Evolutionary conservation across 192 early-diverging fungal species (phyloP).

Genomic region (Spizellomyces punctatus): DNA sequence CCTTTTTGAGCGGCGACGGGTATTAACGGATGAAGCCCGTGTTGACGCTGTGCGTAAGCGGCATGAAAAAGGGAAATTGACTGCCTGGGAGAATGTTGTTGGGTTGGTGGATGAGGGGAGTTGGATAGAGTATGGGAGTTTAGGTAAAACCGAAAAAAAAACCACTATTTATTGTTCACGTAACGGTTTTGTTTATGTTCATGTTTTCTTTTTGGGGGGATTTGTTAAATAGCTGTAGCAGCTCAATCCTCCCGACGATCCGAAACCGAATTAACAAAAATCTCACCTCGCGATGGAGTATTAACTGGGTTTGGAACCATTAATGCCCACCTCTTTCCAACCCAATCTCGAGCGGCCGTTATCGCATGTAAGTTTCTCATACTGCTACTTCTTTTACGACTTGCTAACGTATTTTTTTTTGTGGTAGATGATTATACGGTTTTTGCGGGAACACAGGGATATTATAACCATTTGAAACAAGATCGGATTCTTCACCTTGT

Average conservation of each 20-base stretch:
- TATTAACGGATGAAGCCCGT: conserved; percentile 8
- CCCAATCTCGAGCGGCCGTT: no score
- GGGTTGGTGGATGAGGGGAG: conserved; percentile 13
- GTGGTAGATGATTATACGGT: conserved; percentile 34
- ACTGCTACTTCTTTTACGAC: no score
- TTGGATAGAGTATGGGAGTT: conserved; percentile 33
- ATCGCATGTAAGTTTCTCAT: no score
- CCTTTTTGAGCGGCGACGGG: neutral
- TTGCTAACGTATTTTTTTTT: no score
- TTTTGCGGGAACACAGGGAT: conserved; percentile 32
- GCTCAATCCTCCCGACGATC: conserved; percentile 23
- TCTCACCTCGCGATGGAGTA: conserved; percentile 16
- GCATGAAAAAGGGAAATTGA: neutral
- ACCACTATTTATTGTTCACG: no score
- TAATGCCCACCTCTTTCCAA: neutral
- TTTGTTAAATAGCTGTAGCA: conserved; percentile 10
- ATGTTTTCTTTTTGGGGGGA: no score
- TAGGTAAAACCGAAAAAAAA: no score
- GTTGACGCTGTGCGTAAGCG: neutral
- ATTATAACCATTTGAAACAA: conserved; percentile 31
- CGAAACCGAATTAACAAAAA: conserved; percentile 11
- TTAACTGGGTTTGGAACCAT: conserved; percentile 10
- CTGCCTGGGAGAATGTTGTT: conserved; percentile 18
- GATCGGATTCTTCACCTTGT: conserved; percentile 29
- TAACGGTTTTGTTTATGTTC: no score